Percentiles rank a stretch among this genome's conserved stretches.
Evolutionary conservation across 2,329 filamentous ascomycete species (phyloP).

Genomic region (Chrysoporthe puriensis): DNA sequence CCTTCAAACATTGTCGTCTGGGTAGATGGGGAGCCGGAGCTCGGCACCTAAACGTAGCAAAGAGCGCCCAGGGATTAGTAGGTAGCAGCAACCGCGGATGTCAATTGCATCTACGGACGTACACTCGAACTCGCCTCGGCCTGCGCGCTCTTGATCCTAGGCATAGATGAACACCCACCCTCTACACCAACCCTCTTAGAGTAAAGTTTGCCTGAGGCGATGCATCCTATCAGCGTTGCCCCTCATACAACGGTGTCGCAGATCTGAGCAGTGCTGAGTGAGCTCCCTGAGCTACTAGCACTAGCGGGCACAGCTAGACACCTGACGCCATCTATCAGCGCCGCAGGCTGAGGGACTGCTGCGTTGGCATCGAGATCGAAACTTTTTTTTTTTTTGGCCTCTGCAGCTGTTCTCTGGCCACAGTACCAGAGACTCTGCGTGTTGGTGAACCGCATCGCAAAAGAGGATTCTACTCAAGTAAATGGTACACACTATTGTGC

Average conservation of each 20-base stretch:
- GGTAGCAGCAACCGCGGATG: not conserved
- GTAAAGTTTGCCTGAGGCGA: not conserved
- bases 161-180: not conserved
- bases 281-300: not conserved
- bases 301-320: not conserved
- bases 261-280: not conserved
- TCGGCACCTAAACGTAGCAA: not conserved
- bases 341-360: not conserved
- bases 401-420: not conserved
- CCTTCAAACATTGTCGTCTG: constrained; percentile 51
- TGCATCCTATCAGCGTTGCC: not conserved
- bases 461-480: not conserved
- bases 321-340: not conserved
- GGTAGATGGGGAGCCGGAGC: constrained; percentile 42
- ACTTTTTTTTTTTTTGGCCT: too few relatives aligned
- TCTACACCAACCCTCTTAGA: not conserved
- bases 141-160: not conserved
- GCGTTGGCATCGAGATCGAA: not conserved
- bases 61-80: not conserved
- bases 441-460: not conserved
- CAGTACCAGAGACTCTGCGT: not conserved
- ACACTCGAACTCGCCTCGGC: not conserved
- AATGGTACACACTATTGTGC: not conserved
- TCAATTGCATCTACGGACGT: not conserved
- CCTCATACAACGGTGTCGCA: not conserved